Conservation (phyloP, 1,284 basidiomycete species). For the Ustilago hordei region DNA sequence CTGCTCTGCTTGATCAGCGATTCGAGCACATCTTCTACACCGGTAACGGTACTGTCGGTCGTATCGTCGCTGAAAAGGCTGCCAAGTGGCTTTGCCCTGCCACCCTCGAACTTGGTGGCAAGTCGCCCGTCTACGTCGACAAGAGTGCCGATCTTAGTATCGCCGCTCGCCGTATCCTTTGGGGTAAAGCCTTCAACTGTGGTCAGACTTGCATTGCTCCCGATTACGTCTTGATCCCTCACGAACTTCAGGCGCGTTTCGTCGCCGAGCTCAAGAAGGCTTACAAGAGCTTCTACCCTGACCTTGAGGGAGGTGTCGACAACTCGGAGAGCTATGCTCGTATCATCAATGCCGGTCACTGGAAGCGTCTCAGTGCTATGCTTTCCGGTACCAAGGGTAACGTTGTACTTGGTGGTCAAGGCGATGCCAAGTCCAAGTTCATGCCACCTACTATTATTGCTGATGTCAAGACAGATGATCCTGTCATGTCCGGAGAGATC, state of each 20-base stretch:
- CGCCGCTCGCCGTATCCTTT: conserved; percentile 75
- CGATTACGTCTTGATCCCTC: conserved; percentile 81
- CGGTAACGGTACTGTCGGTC: conserved; percentile 79
- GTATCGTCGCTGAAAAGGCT: conserved; percentile 83
- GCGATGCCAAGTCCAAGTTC: conserved; percentile 75
- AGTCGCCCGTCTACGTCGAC: conserved; percentile 85
- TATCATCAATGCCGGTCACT: conserved; percentile 75
- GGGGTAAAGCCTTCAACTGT: conserved; percentile 81
- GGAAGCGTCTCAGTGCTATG: conserved; percentile 76
- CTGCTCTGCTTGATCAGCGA: conserved; percentile 80
- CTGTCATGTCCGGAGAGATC: conserved; percentile 78
- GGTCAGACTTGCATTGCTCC: conserved; percentile 76
- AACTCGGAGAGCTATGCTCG: conserved; percentile 72
- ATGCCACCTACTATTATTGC: conserved; percentile 78
- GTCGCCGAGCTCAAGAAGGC: conserved; percentile 76
- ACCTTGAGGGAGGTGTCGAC: conserved; percentile 71
- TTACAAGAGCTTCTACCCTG: conserved; percentile 70
- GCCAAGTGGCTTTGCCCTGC: conserved; percentile 87
- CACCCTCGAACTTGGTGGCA: conserved; percentile 83
- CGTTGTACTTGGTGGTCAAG: conserved; percentile 78
- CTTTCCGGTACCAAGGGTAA: conserved; percentile 79
- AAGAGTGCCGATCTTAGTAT: conserved; percentile 73
- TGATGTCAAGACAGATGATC: conserved; percentile 75
- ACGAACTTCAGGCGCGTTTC: conserved; percentile 76
- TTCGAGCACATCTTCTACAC: conserved; percentile 81